phyloP scores from a whole-genome alignment of 2,329 filamentous ascomycete species.

The Sphaerulina musiva region DNA sequence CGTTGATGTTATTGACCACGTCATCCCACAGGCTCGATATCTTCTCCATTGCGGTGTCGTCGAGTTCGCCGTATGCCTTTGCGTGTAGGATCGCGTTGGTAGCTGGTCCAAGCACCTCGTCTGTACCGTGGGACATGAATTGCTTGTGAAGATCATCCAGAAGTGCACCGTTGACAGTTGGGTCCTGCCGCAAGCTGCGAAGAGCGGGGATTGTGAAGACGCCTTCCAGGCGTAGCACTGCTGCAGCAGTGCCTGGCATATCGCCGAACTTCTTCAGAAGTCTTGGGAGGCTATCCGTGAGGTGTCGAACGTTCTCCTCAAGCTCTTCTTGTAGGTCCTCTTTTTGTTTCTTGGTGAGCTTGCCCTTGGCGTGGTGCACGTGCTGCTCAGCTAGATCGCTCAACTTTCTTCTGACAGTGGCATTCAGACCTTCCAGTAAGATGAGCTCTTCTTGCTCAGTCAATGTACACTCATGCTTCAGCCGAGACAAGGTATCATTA shows the following conservation, averaged over 20 bases:
- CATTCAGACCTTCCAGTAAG: constrained; percentile 78
- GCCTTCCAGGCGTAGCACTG: constrained; percentile 78
- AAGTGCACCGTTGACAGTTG: constrained; percentile 69
- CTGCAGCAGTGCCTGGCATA: constrained; percentile 75
- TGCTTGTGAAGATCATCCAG: constrained; percentile 91
- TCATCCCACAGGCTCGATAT: constrained; percentile 82
- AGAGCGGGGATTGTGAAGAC: constrained; percentile 82
- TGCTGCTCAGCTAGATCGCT: constrained; percentile 58
- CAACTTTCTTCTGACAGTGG: constrained; percentile 70
- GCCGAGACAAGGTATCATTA: constrained; percentile 54
- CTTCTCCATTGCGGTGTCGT: constrained; percentile 76
- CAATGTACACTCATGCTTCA: constrained; percentile 68
- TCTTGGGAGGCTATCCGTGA: constrained; percentile 73
- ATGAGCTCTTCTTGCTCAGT: constrained; percentile 72
- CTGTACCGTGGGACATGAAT: constrained; percentile 86
- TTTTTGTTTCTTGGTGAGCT: constrained; percentile 54
- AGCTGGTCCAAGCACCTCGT: constrained; percentile 76
- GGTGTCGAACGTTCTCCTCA: constrained; percentile 69
- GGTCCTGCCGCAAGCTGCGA: constrained; percentile 79
- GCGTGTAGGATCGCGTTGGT: constrained; percentile 77
- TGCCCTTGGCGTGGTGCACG: constrained; percentile 46
- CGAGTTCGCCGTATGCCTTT: constrained; percentile 77
- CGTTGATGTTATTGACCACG: constrained; percentile 63
- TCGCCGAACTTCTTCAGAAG: constrained; percentile 90
- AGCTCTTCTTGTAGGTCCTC: constrained; percentile 61